Base-by-base conservation (phyloP, 2,329 filamentous ascomycete genomes). In the Thermoascus crustaceus region DNA sequence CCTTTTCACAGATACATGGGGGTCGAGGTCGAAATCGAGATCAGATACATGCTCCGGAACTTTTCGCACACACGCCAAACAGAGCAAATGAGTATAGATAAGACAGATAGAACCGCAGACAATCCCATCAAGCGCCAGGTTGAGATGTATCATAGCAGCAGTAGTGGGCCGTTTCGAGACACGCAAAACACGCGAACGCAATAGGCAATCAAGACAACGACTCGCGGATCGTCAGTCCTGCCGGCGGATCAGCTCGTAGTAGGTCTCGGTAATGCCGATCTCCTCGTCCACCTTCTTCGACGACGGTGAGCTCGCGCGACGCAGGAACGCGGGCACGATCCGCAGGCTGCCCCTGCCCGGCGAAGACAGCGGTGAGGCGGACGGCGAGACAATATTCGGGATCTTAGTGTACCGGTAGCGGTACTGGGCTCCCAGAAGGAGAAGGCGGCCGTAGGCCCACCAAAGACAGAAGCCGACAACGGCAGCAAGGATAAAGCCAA, bases 401-500 rank as follows among this genome's bases (percentile, higher is more conserved):
- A 60, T 31, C 37, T 56, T 57, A 7, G 53, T 43, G 46, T 63
- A 63, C 18, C 60, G 57, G 42, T 61, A 60, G 42, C 54, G 58
- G 42, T 63, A 63, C 38, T 59, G 57, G 10, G 58, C 48, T 22
- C 62, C 57, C 20, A 64, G 45, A 41, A 67, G 51, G 30, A 67
- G 47, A 14, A 69, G 43, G 4, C 69, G 67, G 18, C 64, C 64
- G 42, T 74, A 75, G 16, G 62, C 54, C 61, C 63, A 71, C 67
- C 69, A 75, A 36, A 68, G 53, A 24, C 59, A 49, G 38, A 69
- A 58, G 10, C 71, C 64, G 13, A 72, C 57, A 16, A 66, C 49
- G 26, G 62, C 63, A 17, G 67, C 71, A 8, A 72, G 43, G 23
- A 67, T 39, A 49, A 73, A 73, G 14, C 72, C 72, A 16, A 66